Evolutionary conservation across 129 eudicot species (phyloP).

Genomic region (Arctium lappa): DNA sequence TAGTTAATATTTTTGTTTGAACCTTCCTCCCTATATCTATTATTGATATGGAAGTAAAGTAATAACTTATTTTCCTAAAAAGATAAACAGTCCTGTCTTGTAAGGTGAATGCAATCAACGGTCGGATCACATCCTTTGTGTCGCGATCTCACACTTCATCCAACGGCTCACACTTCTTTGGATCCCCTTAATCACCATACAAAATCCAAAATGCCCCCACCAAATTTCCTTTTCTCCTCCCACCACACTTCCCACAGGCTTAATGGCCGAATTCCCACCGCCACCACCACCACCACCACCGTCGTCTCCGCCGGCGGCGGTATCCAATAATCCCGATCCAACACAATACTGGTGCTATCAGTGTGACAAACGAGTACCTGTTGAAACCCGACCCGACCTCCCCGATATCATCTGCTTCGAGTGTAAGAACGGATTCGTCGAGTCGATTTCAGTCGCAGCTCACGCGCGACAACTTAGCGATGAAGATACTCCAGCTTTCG

Average conservation of each 20-base stretch:
- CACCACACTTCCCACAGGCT: neutral
- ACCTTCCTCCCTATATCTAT: too few relatives aligned
- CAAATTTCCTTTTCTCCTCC: neutral
- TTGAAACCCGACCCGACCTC: conserved; percentile 51
- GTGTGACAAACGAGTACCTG: conserved; percentile 59
- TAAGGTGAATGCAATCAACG: neutral
- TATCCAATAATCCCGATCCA: neutral
- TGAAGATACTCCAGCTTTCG: conserved; percentile 24
- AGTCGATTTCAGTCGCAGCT: conserved; percentile 31
- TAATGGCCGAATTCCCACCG: neutral
- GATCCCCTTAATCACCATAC: conserved; percentile 4
- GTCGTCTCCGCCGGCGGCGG: conserved; percentile 1
- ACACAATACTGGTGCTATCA: conserved; percentile 66
- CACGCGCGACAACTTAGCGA: conserved; percentile 18
- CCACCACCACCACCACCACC: neutral
- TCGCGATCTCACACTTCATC: neutral
- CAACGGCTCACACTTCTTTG: neutral
- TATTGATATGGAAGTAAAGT: too few relatives aligned
- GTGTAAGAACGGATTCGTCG: conserved; percentile 69
- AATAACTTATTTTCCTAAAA: neutral
- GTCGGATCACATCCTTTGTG: neutral
- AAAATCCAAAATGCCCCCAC: conserved; percentile 13
- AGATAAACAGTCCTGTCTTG: neutral
- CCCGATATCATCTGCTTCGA: conserved; percentile 51
- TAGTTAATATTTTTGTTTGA: too few relatives aligned